phyloP scores from a whole-genome alignment of 2,329 filamentous ascomycete genomes.

The Pseudogymnoascus sp. region DNA sequence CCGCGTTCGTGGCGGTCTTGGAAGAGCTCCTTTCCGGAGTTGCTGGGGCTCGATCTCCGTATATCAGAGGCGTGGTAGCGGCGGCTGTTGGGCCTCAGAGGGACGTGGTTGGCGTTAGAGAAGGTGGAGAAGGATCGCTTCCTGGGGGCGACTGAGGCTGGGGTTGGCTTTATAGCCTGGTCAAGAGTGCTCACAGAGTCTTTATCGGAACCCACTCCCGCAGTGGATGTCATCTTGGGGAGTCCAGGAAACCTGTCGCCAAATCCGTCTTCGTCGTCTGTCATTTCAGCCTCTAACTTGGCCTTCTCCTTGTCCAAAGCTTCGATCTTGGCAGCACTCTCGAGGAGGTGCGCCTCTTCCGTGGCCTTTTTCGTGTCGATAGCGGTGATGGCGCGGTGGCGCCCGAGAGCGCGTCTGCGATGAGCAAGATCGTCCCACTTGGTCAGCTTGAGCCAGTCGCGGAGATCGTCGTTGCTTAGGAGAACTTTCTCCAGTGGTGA shows the following conservation, averaged over 20 bases:
- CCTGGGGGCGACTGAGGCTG: neutral
- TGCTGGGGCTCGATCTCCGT: neutral
- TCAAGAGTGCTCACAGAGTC: neutral
- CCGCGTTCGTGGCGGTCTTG: neutral
- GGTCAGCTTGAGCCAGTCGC: conserved; percentile 30
- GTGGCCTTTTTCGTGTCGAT: conserved; percentile 27
- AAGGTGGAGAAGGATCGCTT: neutral
- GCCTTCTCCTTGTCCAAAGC: conserved; percentile 9
- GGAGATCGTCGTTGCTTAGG: conserved; percentile 24
- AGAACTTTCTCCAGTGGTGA: conserved; percentile 19
- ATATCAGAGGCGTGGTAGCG: neutral
- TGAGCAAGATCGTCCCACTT: conserved; percentile 28
- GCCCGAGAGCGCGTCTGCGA: conserved; percentile 24
- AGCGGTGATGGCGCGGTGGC: conserved; percentile 23
- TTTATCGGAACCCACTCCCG: neutral
- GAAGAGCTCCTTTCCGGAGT: neutral
- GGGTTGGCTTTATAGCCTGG: too few species aligned
- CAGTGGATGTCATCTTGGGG: neutral
- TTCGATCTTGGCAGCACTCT: neutral
- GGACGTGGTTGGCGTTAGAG: neutral
- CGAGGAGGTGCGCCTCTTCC: conserved; percentile 19
- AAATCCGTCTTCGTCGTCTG: conserved; percentile 16
- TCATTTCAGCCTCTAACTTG: conserved; percentile 23
- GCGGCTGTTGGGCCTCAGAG: neutral
- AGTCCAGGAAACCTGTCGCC: too few species aligned